Evolutionary conservation across 306 rosid genomes (phyloP).

Genomic region (Quercus variabilis): DNA sequence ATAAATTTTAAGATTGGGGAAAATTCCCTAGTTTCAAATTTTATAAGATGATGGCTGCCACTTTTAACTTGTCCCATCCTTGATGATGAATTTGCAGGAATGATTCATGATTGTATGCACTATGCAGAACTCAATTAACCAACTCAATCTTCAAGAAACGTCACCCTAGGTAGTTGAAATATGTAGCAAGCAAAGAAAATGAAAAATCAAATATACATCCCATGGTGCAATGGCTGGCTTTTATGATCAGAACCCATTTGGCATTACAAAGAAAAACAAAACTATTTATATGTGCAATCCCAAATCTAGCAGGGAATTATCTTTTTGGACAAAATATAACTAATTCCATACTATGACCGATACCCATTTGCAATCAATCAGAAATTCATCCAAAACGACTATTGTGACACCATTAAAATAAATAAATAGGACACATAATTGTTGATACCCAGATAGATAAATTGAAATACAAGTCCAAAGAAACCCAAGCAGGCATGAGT

Average conservation of each 20-base stretch:
- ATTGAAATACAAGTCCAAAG: background rate
- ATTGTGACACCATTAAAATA: background rate
- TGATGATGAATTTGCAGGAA: background rate
- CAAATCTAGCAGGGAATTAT: background rate
- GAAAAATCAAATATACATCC: background rate
- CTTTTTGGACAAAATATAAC: background rate
- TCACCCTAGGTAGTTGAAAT: background rate
- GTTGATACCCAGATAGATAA: background rate
- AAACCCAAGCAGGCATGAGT: background rate
- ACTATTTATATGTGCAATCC: background rate
- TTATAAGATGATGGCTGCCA: background rate
- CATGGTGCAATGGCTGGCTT: background rate
- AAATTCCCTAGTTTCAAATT: background rate
- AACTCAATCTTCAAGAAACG: background rate
- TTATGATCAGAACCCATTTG: background rate
- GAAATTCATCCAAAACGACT: slow-evolving; percentile 11
- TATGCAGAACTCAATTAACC: background rate
- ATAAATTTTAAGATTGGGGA: background rate
- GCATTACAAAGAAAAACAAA: background rate
- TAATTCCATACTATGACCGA: slow-evolving; percentile 10
- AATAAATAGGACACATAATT: background rate
- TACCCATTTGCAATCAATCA: slow-evolving; percentile 17
- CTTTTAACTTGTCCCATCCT: background rate
- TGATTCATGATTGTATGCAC: background rate
- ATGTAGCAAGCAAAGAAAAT: background rate